These are phyloP conservation scores for Acanthamoeba triangularis DNA, from an alignment of 208 protist genomes.

Conservation along the genomic window DNA sequence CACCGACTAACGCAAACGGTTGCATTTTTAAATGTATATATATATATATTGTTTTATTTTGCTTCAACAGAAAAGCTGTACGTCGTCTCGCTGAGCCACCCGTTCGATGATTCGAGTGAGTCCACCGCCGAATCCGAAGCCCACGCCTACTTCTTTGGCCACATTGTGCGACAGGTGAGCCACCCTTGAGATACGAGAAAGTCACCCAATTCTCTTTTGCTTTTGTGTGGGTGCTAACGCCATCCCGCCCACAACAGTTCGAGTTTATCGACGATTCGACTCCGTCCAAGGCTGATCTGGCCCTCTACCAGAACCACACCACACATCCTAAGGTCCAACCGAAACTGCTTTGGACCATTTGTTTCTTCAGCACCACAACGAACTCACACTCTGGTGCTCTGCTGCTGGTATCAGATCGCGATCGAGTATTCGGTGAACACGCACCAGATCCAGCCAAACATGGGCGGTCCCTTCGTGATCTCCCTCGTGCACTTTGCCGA, in stretches of 20 bases:
- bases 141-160: constrained; percentile 28
- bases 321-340: background rate
- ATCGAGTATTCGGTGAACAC: background rate
- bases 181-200: background rate
- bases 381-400: background rate
- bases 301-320: constrained; percentile 39
- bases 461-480: background rate
- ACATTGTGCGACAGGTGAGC: constrained; percentile 6
- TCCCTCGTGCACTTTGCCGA: constrained; percentile 47
- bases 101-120: background rate
- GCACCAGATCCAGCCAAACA: constrained; percentile 15
- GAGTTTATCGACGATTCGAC: constrained; percentile 39
- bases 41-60: background rate
- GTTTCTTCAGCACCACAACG: background rate
- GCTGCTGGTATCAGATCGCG: background rate
- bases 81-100: background rate
- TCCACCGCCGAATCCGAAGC: background rate
- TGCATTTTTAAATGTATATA: background rate
- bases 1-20: background rate
- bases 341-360: background rate
- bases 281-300: background rate
- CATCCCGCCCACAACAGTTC: background rate
- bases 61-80: background rate
- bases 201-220: background rate
- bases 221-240: background rate